These are phyloP conservation scores for Magnaporthales sp. DNA, from an alignment of 2,329 filamentous ascomycete genomes.

Conservation along the genomic window DNA sequence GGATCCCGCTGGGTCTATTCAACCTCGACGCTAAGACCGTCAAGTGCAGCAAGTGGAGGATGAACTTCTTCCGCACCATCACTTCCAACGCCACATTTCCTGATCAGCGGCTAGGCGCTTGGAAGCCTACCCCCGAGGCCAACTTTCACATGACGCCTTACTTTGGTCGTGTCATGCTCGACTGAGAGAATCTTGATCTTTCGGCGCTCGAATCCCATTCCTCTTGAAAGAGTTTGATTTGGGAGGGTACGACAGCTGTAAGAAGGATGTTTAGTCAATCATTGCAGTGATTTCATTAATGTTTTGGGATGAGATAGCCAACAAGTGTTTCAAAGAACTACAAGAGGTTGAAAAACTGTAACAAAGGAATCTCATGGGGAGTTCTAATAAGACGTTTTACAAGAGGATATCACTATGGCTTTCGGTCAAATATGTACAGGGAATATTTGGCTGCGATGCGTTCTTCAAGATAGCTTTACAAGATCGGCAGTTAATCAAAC, in stretches of 20 bases:
- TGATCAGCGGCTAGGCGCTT: conserved; percentile 33
- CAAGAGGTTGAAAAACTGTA: neutral
- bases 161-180: conserved; percentile 31
- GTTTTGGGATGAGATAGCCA: neutral
- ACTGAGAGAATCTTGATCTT: conserved; percentile 9
- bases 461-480: neutral
- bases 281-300: neutral
- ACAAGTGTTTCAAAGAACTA: neutral
- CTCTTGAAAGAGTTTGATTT: neutral
- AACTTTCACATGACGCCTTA: conserved; percentile 40
- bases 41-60: conserved; percentile 36
- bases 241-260: neutral
- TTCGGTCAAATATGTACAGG: neutral
- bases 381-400: neutral
- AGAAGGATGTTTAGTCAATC: neutral
- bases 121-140: conserved; percentile 34
- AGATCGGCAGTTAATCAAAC: neutral
- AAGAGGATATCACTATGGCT: neutral
- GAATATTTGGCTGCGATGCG: neutral
- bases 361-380: neutral
- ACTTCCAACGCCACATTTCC: conserved; percentile 32
- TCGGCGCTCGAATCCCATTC: neutral
- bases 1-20: conserved; percentile 38
- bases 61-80: conserved; percentile 43
- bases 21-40: conserved; percentile 35